Evolutionary conservation across 768 basidiomycete species (phyloP).

Genomic region (Suillus discolor): DNA sequence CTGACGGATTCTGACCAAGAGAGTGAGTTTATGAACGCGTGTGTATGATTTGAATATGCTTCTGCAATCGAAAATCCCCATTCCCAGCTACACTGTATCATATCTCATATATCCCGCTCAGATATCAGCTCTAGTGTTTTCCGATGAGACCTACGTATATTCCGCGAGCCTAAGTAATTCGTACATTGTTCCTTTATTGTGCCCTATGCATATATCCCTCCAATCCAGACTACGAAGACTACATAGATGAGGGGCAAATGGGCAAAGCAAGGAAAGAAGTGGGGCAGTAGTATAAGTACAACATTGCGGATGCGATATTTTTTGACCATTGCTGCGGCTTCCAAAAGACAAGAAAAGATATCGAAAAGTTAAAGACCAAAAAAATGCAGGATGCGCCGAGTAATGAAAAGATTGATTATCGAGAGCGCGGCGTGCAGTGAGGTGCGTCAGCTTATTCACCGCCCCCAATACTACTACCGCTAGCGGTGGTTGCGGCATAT

Average conservation of each 20-base stretch:
- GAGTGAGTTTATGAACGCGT: too few species aligned
- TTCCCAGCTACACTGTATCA: not conserved
- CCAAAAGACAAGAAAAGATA: not conserved
- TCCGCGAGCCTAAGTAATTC: not conserved
- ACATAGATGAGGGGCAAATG: not conserved
- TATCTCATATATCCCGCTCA: not conserved
- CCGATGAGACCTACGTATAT: not conserved
- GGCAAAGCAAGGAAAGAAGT: not conserved
- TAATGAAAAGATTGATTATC: not conserved
- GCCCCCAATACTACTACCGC: conserved; percentile 33
- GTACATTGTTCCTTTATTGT: not conserved
- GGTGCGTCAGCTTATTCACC: conserved; percentile 21
- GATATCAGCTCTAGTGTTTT: not conserved
- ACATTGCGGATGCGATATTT: not conserved
- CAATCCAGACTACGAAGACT: not conserved
- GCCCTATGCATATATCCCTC: not conserved
- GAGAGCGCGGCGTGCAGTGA: not conserved
- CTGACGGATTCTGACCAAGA: conserved; percentile 48
- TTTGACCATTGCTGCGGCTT: not conserved
- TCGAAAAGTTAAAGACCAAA: not conserved
- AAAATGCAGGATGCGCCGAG: not conserved
- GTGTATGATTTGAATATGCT: not conserved
- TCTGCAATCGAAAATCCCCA: not conserved
- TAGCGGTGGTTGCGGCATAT: conserved; percentile 43
- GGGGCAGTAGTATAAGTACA: not conserved